A percentile compares a stretch with the other conserved stretches of the same genome.
These are phyloP conservation scores for Fusarium sp. DNA, from an alignment of 2,329 filamentous ascomycete genomes.

Conservation along the genomic window DNA sequence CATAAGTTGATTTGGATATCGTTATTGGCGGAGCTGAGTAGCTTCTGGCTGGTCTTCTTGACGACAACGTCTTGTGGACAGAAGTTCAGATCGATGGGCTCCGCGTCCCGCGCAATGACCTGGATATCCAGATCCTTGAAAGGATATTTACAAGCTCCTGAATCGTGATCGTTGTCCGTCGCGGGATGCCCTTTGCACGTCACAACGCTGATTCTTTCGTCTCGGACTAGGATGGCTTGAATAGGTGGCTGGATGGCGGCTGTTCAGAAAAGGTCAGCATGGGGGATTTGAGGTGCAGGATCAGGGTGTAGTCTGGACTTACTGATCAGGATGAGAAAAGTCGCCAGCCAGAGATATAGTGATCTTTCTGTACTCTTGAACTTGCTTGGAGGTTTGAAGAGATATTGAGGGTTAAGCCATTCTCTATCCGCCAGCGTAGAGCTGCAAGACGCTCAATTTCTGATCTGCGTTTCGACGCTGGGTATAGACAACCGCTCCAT, in stretches of 20 bases:
- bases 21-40: not conserved
- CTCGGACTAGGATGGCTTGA: constrained; percentile 2
- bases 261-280: constrained; percentile 3
- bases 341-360: constrained; percentile 6
- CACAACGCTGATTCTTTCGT: constrained; percentile 4
- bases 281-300: accelerated
- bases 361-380: not conserved
- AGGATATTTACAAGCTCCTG: too few relatives aligned
- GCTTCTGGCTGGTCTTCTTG: not conserved
- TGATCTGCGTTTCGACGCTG: constrained; percentile 12
- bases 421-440: constrained; percentile 22
- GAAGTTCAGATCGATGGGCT: not conserved
- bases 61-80: not conserved
- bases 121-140: not conserved
- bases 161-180: accelerated
- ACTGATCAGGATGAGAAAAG: constrained; percentile 23
- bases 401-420: not conserved
- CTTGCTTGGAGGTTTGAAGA: not conserved
- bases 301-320: not conserved
- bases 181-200: constrained; percentile 8
- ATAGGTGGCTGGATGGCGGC: constrained; percentile 14
- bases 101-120: constrained; percentile 10
- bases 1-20: constrained; percentile 17
- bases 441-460: constrained; percentile 7
- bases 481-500: constrained; percentile 27